Evolutionary conservation across 257 asterid species (phyloP).

Genomic region (Lithospermum erythrorhizon): DNA sequence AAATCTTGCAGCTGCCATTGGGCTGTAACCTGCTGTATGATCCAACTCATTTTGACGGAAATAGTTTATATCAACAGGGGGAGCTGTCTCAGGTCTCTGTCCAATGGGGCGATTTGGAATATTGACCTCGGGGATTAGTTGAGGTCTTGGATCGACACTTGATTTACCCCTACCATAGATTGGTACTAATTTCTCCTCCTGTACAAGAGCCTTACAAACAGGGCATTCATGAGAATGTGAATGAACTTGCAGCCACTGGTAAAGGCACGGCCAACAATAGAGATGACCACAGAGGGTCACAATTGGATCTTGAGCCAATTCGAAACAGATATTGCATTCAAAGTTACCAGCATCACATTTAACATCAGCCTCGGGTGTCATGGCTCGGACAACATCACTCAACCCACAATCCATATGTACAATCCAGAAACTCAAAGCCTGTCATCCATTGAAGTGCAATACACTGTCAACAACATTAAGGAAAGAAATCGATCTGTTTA

Average conservation of each 20-base stretch:
- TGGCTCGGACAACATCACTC: slow-evolving; percentile 21
- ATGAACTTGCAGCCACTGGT: slow-evolving; percentile 77
- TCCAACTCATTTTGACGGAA: slow-evolving; percentile 44
- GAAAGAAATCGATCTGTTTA: neutral
- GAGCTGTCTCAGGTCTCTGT: slow-evolving; percentile 61
- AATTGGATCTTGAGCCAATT: slow-evolving; percentile 74
- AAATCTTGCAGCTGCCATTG: slow-evolving; percentile 50
- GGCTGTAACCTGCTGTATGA: slow-evolving; percentile 34
- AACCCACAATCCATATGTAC: slow-evolving; percentile 43
- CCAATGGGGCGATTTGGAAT: slow-evolving; percentile 65
- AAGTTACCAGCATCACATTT: slow-evolving; percentile 41
- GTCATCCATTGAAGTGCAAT: neutral
- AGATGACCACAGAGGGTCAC: slow-evolving; percentile 96
- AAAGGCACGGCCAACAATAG: slow-evolving; percentile 93
- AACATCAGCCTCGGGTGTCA: slow-evolving; percentile 27
- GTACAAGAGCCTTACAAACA: slow-evolving; percentile 66
- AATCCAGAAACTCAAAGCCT: slow-evolving; percentile 16
- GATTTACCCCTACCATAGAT: slow-evolving; percentile 82
- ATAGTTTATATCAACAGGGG: slow-evolving; percentile 38
- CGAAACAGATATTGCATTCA: slow-evolving; percentile 93
- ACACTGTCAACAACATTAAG: too few species aligned
- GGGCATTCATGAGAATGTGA: slow-evolving; percentile 86
- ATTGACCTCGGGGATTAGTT: slow-evolving; percentile 25
- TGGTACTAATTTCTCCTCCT: slow-evolving; percentile 71
- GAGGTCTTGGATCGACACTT: slow-evolving; percentile 40